phyloP scores from a whole-genome alignment of 2,329 filamentous ascomycete genomes.

The Cladophialophora immunda region DNA sequence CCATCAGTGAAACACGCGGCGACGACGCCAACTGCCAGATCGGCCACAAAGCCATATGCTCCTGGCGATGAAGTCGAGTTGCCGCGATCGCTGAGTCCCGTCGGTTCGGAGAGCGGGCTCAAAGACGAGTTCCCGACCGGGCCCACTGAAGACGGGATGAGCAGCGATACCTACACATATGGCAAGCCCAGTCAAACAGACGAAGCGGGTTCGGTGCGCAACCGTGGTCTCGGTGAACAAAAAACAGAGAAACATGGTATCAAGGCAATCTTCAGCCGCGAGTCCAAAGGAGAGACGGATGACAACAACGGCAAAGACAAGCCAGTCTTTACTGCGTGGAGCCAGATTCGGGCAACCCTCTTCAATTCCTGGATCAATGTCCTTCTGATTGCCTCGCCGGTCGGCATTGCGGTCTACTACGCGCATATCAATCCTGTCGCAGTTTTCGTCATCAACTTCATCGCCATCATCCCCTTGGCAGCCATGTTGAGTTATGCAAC shows the following conservation, averaged over 20 bases:
- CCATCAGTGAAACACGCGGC: conserved; percentile 22
- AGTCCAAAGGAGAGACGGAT: conserved; percentile 21
- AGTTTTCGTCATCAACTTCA: conserved; percentile 89
- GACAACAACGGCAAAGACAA: conserved; percentile 40
- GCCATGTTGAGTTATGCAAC: conserved; percentile 87
- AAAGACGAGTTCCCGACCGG: conserved; percentile 19
- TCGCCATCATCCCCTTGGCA: conserved; percentile 90
- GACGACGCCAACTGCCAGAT: conserved; percentile 28
- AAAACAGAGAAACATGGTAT: conserved; percentile 25
- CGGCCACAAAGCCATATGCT: conserved; percentile 18
- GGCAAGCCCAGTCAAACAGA: conserved; percentile 18
- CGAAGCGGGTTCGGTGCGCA: conserved; percentile 26
- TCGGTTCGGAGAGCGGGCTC: conserved; percentile 12
- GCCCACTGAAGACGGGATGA: conserved; percentile 20
- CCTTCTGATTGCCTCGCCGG: conserved; percentile 68
- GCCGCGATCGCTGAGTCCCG: conserved; percentile 32
- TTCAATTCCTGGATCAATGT: conserved; percentile 89
- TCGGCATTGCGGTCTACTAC: conserved; percentile 68
- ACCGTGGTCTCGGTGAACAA: conserved; percentile 18
- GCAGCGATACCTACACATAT: conserved; percentile 26
- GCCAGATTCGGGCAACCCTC: conserved; percentile 77
- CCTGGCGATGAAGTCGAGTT: conserved; percentile 28
- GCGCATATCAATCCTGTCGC: conserved; percentile 66
- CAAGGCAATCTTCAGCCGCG: conserved; percentile 25
- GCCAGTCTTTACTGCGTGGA: conserved; percentile 62